Evolutionary conservation across 257 asterid genomes (phyloP).

Genomic region (Echites panduratus): DNA sequence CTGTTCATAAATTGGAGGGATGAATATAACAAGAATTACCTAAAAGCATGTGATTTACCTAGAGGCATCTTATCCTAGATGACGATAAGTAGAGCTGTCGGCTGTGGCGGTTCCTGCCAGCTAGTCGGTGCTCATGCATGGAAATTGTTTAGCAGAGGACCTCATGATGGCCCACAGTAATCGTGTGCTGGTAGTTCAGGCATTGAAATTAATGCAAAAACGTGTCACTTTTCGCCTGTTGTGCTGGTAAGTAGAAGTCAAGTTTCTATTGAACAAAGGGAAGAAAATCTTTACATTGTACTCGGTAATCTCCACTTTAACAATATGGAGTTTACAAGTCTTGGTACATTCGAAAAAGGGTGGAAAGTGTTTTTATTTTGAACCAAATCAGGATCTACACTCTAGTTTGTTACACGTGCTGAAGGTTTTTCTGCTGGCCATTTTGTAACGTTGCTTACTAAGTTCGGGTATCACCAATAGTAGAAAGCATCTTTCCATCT

Average conservation of each 20-base stretch:
- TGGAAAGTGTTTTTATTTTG: background rate
- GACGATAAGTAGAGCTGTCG: background rate
- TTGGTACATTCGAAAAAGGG: background rate
- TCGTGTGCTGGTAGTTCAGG: constrained; percentile 1
- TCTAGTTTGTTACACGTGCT: background rate
- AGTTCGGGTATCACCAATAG: background rate
- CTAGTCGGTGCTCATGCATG: background rate
- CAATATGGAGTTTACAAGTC: background rate
- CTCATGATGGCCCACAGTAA: background rate
- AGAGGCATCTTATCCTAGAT: constrained; percentile 3
- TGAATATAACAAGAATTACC: background rate
- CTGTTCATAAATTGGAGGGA: background rate
- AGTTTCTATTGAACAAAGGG: background rate
- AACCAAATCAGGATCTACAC: background rate
- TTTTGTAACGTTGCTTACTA: background rate
- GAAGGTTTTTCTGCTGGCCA: background rate
- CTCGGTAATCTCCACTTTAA: background rate
- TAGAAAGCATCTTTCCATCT: background rate
- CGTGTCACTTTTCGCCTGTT: background rate
- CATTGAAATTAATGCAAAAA: background rate
- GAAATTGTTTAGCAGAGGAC: constrained; percentile 3
- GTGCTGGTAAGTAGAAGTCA: constrained; percentile 2
- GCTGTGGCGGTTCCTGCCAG: background rate
- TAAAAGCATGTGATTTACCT: background rate
- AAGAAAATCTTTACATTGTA: background rate